Evolutionary conservation across 202 grass and related monocot species (phyloP).

Genomic region (Musa balbisiana): DNA sequence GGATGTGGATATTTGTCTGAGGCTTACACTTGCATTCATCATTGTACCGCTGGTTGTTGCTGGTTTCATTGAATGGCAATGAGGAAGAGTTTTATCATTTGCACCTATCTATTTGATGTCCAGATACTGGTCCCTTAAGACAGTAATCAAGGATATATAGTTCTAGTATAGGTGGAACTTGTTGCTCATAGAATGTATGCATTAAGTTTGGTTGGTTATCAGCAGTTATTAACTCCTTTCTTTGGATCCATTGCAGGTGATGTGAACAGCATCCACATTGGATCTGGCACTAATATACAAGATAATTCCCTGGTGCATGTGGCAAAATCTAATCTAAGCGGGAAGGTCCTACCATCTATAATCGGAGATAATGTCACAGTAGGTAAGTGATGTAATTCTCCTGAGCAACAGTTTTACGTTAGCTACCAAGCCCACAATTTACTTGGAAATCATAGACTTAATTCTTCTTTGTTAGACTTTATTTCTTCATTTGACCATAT

Average conservation of each 20-base stretch:
- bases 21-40: neutral
- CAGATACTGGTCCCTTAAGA: no score
- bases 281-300: slow-evolving; percentile 92
- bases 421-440: no score
- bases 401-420: neutral
- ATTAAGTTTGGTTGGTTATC: neutral
- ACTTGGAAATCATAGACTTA: no score
- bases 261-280: slow-evolving; percentile 82
- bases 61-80: no score
- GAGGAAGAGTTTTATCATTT: no score
- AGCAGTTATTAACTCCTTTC: neutral
- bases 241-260: slow-evolving; percentile 48
- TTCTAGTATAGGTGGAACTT: no score
- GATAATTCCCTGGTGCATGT: slow-evolving; percentile 94
- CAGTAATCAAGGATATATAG: no score
- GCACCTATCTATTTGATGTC: no score
- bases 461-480: no score
- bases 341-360: slow-evolving; percentile 84
- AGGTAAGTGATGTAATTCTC: slow-evolving; percentile 31
- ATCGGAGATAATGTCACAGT: slow-evolving; percentile 85
- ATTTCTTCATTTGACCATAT: no score
- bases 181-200: no score
- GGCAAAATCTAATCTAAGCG: slow-evolving; percentile 54
- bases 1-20: neutral
- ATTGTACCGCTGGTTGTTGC: neutral